phyloP scores from a whole-genome alignment of 305 asterid species.

The Fraxinus nigra region DNA sequence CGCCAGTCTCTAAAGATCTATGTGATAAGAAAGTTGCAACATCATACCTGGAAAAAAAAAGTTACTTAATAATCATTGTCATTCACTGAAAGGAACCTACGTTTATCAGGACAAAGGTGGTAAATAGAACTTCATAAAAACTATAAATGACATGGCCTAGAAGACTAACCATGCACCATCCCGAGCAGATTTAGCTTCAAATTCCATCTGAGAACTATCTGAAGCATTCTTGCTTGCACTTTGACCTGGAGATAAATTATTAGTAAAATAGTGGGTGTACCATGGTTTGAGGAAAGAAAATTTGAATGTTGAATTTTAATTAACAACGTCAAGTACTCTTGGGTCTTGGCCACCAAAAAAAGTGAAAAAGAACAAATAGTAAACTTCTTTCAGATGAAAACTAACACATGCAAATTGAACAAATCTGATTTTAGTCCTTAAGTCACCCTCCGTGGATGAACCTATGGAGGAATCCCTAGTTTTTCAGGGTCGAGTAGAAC shows the following conservation, averaged over 20 bases:
- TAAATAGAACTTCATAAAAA: conserved; percentile 3
- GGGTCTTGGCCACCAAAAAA: neutral
- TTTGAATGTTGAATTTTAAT: neutral
- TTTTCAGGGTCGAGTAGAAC: no score
- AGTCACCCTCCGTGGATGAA: neutral
- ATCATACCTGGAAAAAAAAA: conserved; percentile 64
- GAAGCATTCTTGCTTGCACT: conserved; percentile 50
- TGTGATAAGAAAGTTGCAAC: conserved; percentile 74
- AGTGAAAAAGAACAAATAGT: neutral
- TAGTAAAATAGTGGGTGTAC: neutral
- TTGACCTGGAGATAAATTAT: conserved; percentile 39
- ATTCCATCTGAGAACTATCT: conserved; percentile 77
- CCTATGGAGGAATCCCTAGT: no score
- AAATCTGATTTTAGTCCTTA: neutral
- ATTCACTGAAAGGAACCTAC: conserved; percentile 9
- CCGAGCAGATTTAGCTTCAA: conserved; percentile 95
- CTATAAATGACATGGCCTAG: conserved; percentile 2
- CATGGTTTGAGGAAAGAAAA: neutral
- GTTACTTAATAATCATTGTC: conserved; percentile 11
- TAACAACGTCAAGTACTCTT: neutral
- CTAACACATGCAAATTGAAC: neutral
- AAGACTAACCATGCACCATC: conserved; percentile 96
- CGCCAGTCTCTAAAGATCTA: conserved; percentile 68
- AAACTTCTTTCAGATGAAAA: neutral
- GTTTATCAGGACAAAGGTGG: conserved; percentile 3